Conservation (phyloP, 2,329 filamentous ascomycete genomes). For the Microsporum canis region DNA sequence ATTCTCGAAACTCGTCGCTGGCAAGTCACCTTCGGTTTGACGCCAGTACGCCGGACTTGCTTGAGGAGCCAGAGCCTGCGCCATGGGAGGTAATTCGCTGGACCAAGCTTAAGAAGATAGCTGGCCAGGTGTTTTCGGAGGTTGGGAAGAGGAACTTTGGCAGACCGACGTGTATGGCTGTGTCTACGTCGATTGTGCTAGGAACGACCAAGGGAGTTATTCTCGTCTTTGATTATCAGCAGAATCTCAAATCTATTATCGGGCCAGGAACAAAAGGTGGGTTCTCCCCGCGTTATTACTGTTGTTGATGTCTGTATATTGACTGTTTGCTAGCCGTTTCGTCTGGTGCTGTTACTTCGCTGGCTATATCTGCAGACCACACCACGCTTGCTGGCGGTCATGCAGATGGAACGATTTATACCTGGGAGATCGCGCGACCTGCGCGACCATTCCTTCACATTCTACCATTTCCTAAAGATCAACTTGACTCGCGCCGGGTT, state of each 20-base stretch:
- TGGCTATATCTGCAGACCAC: slow-evolving; percentile 89
- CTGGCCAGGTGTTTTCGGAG: slow-evolving; percentile 83
- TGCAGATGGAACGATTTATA: slow-evolving; percentile 83
- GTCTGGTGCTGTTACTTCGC: slow-evolving; percentile 72
- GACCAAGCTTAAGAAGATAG: slow-evolving; percentile 86
- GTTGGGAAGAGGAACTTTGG: slow-evolving; percentile 87
- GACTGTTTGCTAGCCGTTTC: slow-evolving; percentile 56
- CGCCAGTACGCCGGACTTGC: slow-evolving; percentile 44
- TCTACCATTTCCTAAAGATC: slow-evolving; percentile 57
- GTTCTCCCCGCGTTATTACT: slow-evolving; percentile 14
- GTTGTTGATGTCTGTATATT: not conserved
- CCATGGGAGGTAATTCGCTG: slow-evolving; percentile 97
- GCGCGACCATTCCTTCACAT: slow-evolving; percentile 82
- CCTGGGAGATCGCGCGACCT: slow-evolving; percentile 81
- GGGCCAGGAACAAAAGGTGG: slow-evolving; percentile 82
- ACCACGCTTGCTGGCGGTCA: slow-evolving; percentile 85
- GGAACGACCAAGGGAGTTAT: slow-evolving; percentile 93
- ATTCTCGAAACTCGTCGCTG: slow-evolving; percentile 71
- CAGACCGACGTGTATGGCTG: slow-evolving; percentile 73
- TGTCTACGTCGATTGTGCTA: slow-evolving; percentile 77
- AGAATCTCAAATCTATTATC: slow-evolving; percentile 86
- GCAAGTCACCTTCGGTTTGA: slow-evolving; percentile 55
- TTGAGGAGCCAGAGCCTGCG: slow-evolving; percentile 63
- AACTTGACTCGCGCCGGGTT: slow-evolving; percentile 52
- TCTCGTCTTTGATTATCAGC: slow-evolving; percentile 93